These are phyloP conservation scores for Pseudoturritis turrita DNA, from an alignment of 345 rosid genomes.

Conservation along the genomic window DNA sequence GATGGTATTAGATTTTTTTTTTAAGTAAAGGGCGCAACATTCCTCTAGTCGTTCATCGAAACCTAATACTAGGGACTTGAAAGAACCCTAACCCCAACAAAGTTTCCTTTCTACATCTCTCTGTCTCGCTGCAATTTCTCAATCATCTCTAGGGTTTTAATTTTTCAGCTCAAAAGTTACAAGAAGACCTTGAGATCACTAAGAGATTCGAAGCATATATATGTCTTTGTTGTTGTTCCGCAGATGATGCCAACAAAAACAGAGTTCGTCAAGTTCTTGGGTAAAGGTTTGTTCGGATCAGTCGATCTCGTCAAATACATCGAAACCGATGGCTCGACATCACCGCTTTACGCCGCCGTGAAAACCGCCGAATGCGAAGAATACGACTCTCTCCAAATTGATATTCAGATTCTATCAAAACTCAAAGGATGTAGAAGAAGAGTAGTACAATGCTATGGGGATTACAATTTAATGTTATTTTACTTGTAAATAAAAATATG, in stretches of 20 bases:
- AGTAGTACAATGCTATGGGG: background rate
- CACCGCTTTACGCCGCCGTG: background rate
- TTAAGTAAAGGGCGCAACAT: no score
- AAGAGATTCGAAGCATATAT: background rate
- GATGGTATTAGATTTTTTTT: no score
- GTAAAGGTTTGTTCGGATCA: background rate
- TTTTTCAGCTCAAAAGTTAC: background rate
- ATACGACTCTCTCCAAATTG: background rate
- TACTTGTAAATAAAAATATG: no score
- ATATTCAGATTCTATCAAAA: background rate
- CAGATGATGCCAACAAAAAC: constrained; percentile 2
- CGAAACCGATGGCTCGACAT: background rate
- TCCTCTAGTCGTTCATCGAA: no score
- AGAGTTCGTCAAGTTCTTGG: constrained; percentile 1
- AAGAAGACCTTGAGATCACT: background rate
- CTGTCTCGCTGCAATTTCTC: no score
- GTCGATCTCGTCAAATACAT: constrained; percentile 2
- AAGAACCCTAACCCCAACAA: no score
- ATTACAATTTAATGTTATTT: no score
- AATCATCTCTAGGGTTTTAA: background rate
- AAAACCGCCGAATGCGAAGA: background rate
- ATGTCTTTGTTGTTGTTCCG: no score
- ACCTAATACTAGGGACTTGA: no score
- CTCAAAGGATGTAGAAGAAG: background rate
- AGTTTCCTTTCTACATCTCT: no score